These are phyloP conservation scores for Penicillium desertorum DNA, from an alignment of 495 filamentous ascomycete species.

Conservation along the genomic window DNA sequence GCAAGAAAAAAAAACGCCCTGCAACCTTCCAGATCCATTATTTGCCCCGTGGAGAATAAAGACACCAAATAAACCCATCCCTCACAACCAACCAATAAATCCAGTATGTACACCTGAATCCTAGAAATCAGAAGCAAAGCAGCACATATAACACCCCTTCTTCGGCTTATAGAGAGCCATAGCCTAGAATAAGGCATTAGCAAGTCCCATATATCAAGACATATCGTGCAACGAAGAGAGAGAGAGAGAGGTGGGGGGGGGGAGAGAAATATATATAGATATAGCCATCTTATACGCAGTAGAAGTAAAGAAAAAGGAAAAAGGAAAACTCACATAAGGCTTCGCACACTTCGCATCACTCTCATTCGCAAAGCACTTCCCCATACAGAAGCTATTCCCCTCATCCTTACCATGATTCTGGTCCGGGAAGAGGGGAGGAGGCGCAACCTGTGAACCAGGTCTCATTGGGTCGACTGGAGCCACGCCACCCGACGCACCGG, in stretches of 20 bases:
- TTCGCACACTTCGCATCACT: slow-evolving; percentile 17
- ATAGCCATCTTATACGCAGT: background rate
- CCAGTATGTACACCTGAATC: background rate
- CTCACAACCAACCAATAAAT: background rate
- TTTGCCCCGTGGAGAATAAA: background rate
- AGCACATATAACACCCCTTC: slow-evolving; percentile 25
- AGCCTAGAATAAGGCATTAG: slow-evolving; percentile 12
- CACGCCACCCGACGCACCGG: slow-evolving; percentile 5
- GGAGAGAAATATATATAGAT: no score
- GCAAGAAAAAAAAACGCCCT: background rate
- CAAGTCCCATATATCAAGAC: background rate
- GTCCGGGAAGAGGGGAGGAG: slow-evolving; percentile 3
- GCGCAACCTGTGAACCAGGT: slow-evolving; percentile 21
- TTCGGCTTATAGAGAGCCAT: slow-evolving; percentile 13
- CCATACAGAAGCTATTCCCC: slow-evolving; percentile 33
- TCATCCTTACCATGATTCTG: slow-evolving; percentile 20
- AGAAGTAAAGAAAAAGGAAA: background rate
- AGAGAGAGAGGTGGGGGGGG: no score
- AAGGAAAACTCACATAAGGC: slow-evolving; percentile 26
- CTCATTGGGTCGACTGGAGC: slow-evolving; percentile 19
- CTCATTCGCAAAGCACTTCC: slow-evolving; percentile 19
- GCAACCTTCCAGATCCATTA: background rate
- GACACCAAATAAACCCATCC: background rate
- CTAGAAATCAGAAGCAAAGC: slow-evolving; percentile 28
- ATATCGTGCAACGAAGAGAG: background rate